Evolutionary conservation across 208 protist species (phyloP), one percentile per base, ranked within the genome.

Genomic region (Sergeia podlipaevii): DNA sequence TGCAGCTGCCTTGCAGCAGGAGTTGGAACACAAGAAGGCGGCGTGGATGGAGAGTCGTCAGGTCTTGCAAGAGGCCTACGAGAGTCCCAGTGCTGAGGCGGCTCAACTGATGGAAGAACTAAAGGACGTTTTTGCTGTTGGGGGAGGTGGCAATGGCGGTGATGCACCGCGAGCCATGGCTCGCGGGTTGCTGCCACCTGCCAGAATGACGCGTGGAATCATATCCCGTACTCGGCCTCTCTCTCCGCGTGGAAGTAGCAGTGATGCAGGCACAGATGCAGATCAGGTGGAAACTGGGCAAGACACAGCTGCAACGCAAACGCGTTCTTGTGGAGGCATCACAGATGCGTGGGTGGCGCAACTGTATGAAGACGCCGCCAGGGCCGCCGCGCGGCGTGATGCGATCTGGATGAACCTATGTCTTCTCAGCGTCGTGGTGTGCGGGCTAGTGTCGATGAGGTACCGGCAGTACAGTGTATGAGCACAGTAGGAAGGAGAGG

Each of bases 381-480:
- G 24, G 21, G 32, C 58, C 29, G n/a, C 53, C 15, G 18, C 38
- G 15, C 33, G 58, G 0, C 41, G 41, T 18, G 63, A 67, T 23
- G 33, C 38, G 2, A 27, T 38, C 15, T 64, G 50, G 52, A 49
- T 60, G 44, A 36, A 55, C 45, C 47, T 45, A 18, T 70, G 58
- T 26, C 60, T 73, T 4, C 38, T 50, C 4, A 56, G 47, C 0
- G 34, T 77, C 27, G 36, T 77, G 5, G 4, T 69, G 23, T 21
- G 48, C 4, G 52, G 57, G 3, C 29, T 73, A 15, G 37, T 48
- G 4, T 52, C 63, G 18, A 46, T 71, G 4, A 41, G 70, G 58
- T 76, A 67, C 53, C 60, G 57, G 33, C 70, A 61, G 55, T 71
- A 70, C 43, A 23, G 37, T 3, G 52, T 70, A 1, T 32, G 6